Conservation (phyloP, 805 yeast genomes). For the Kuraishia ogatae region DNA sequence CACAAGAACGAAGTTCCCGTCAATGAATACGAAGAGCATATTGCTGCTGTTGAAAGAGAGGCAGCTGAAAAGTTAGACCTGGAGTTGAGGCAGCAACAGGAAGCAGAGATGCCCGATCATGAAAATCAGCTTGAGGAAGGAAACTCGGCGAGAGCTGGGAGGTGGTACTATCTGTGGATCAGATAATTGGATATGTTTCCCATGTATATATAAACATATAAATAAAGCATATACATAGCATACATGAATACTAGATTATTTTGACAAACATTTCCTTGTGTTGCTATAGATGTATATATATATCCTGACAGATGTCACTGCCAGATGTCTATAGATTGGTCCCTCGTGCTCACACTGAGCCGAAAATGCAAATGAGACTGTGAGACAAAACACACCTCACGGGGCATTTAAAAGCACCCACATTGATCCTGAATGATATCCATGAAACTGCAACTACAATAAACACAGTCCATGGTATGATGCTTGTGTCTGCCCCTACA, state of each 20-base stretch:
- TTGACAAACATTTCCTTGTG: background rate
- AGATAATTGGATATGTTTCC: slow-evolving; percentile 13
- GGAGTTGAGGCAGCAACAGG: slow-evolving; percentile 7
- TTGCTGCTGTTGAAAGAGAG: slow-evolving; percentile 9
- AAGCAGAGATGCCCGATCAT: slow-evolving; percentile 4
- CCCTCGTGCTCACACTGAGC: background rate
- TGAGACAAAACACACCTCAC: background rate
- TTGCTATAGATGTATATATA: no score
- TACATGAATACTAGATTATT: background rate
- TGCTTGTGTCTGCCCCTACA: background rate
- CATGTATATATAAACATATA: slow-evolving; percentile 4
- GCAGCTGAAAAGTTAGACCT: slow-evolving; percentile 9
- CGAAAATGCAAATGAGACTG: background rate
- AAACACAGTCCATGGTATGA: background rate
- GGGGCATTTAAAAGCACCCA: background rate
- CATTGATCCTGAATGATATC: background rate
- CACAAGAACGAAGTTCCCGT: slow-evolving; percentile 20
- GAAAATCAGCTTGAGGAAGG: background rate
- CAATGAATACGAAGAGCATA: slow-evolving; percentile 13
- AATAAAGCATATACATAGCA: background rate
- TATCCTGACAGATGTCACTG: background rate
- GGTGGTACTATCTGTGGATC: slow-evolving; percentile 49
- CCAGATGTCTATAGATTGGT: background rate
- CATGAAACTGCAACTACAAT: background rate
- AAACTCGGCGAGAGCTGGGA: slow-evolving; percentile 10